Evolutionary conservation across 805 yeast species (phyloP), one percentile per base, ranked within the genome.

Genomic region (Babjeviella inositovora): DNA sequence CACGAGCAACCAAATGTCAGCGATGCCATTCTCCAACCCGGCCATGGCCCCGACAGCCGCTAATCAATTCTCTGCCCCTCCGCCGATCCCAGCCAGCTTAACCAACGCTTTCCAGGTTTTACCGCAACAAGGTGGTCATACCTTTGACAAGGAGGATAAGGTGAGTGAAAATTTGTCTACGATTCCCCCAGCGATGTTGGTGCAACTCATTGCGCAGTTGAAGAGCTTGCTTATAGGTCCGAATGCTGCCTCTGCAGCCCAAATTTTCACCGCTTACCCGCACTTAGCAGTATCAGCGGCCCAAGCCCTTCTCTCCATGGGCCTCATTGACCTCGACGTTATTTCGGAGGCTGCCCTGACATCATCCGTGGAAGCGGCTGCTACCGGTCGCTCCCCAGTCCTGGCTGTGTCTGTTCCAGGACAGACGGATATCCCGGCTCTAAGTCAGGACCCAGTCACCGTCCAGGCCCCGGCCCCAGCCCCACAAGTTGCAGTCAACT

Each of bases 281-380:
- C 47, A 68, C 22, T 47, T 76, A 19, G 74, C 84, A 3, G 50
- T 68, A 3, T 61, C 79, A 2, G 71, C 80, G 2, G 69, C 85
- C 0, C 90, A 77, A 40, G 77, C 84, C 3, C 50, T 77, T 30
- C 47, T 77, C 11, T 53, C 75, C 22, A 76, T 77, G 85, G 92
- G 90, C 1, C 57, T 77, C 20, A 66, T 77, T 12, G 79, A 75
- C 39, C 55, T 60, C 18, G 70, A 66, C 21, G 75, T 72, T n/a
- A 67, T 76, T n/a, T 57, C 58, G 17, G 65, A 69, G 29, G 66
- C 79, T 4, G 42, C 56, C n/a, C n/a, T n/a, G n/a, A 50, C 49
- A 46, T n/a, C n/a, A n/a, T n/a, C n/a, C n/a, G n/a, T n/a, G n/a
- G n/a, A n/a, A n/a, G n/a, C n/a, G n/a, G n/a, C n/a, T n/a, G n/a